Evolutionary conservation across 495 filamentous ascomycete species (phyloP), one percentile per base, ranked within the genome.

Genomic region (Entonaema liquescens): DNA sequence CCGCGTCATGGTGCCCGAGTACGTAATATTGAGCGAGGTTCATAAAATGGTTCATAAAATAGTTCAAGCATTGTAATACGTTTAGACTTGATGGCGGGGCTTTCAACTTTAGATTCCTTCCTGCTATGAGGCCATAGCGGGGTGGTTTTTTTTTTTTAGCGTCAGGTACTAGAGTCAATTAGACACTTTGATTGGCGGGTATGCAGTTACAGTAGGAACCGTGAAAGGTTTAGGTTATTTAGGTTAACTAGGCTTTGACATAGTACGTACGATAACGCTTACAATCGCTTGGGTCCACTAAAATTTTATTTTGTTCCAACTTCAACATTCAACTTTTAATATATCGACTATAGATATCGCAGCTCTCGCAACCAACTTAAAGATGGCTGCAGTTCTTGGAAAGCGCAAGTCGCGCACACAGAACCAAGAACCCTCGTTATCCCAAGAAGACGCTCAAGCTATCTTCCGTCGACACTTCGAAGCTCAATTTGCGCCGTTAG

Each of bases 391-490:
- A 29, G 47, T 77, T 19, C 74, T 84, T 4, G 83, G 83, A 8
- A 85, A 85, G 58, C 79, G 83, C 36, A 85, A 85, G 56, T 58
- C 72, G 23, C 66, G 76, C 23, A 9, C 64, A 0, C 73, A 74
- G n/a, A 77, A 78, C 17, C 36, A 59, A 5, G 66, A 74, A 29
- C 29, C 70, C 12, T 67, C 62, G 0, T 33, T 79, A 29, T 65
- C 74, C 2, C 57, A 70, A 9, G 79, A 79, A 49, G 75, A 80
- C n/a, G 81, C 79, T 0, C 79, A 80, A 59, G 81, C 77, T 61
- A 81, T 91, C 35, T 89, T 99, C 68, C 88, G 88, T 63, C 89
- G 88, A 68, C 89, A 92, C 76, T 98, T 99, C 77, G 95, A 98
- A 79, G 87, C 90, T 8, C 89, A 90, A 72, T 98, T 97, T 79